A percentile compares a stretch with the other conserved stretches of the same genome.
Evolutionary conservation across 1,284 basidiomycete genomes (phyloP).

Genomic region (Caloboletus inedulis): DNA sequence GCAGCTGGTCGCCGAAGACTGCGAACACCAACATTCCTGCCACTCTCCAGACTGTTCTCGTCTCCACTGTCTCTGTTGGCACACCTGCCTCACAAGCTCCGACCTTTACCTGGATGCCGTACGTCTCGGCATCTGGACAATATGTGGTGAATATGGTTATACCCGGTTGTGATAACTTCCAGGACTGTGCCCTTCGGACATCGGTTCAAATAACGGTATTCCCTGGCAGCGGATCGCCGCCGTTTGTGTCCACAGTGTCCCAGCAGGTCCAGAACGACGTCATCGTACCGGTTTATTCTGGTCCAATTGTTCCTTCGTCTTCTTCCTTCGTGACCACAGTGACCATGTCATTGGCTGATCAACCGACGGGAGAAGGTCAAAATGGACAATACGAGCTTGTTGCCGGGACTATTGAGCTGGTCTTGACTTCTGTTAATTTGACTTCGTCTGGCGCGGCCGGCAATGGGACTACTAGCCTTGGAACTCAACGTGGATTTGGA

Average conservation of each 20-base stretch:
- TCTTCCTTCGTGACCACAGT: slow-evolving; percentile 74
- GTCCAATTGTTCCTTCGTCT: slow-evolving; percentile 74
- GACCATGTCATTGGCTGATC: slow-evolving; percentile 62
- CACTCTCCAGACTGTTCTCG: slow-evolving; percentile 74
- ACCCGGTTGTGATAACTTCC: slow-evolving; percentile 81
- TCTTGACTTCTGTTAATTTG: slow-evolving; percentile 60
- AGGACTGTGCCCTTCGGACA: slow-evolving; percentile 80
- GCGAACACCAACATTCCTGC: slow-evolving; percentile 74
- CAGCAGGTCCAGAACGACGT: slow-evolving; percentile 73
- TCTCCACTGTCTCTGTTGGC: slow-evolving; percentile 65
- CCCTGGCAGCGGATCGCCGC: slow-evolving; percentile 63
- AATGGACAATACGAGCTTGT: slow-evolving; percentile 73
- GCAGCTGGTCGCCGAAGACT: slow-evolving; percentile 64
- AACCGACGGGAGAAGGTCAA: slow-evolving; percentile 58
- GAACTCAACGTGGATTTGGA: slow-evolving; percentile 56
- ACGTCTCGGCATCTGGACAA: slow-evolving; percentile 81
- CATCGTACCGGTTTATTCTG: slow-evolving; percentile 69
- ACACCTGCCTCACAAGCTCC: slow-evolving; percentile 61
- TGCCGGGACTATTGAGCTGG: slow-evolving; percentile 75
- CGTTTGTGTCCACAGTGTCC: slow-evolving; percentile 66
- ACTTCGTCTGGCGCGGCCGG: slow-evolving; percentile 33
- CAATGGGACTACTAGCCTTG: slow-evolving; percentile 31
- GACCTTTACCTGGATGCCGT: slow-evolving; percentile 86
- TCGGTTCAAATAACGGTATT: slow-evolving; percentile 82
- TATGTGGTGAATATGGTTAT: slow-evolving; percentile 85